Evolutionary conservation across 345 rosid species (phyloP).

Genomic region (Toxicodendron radicans): DNA sequence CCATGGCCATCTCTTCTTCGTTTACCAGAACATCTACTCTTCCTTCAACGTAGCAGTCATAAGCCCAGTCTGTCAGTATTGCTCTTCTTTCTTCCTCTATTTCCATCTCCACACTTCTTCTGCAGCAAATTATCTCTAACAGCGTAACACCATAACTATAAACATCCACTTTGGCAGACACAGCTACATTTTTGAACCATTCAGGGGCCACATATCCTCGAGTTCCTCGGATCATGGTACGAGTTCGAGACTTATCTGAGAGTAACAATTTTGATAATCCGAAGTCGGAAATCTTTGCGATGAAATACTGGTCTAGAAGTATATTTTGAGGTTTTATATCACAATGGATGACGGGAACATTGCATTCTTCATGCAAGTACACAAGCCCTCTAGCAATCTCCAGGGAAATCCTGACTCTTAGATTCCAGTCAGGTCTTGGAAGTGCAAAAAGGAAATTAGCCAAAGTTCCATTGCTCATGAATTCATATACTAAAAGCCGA

Average conservation of each 20-base stretch:
- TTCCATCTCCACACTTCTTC: slow-evolving; percentile 15
- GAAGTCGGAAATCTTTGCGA: slow-evolving; percentile 14
- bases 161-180: slow-evolving; percentile 33
- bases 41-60: slow-evolving; percentile 17
- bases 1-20: slow-evolving; percentile 13
- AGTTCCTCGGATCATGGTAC: slow-evolving; percentile 22
- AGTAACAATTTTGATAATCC: slow-evolving; percentile 16
- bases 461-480: slow-evolving; percentile 25
- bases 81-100: not conserved
- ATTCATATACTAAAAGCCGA: slow-evolving; percentile 25
- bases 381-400: slow-evolving; percentile 27
- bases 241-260: slow-evolving; percentile 9
- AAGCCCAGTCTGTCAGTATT: slow-evolving; percentile 26
- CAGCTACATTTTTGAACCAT: slow-evolving; percentile 25
- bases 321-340: slow-evolving; percentile 26
- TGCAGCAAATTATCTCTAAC: slow-evolving; percentile 27
- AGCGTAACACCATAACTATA: slow-evolving; percentile 33
- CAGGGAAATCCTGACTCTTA: slow-evolving; percentile 22
- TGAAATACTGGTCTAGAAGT: slow-evolving; percentile 10
- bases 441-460: slow-evolving; percentile 16
- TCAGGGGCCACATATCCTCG: slow-evolving; percentile 28
- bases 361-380: slow-evolving; percentile 30
- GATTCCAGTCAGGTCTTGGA: slow-evolving; percentile 24
- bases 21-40: slow-evolving; percentile 15
- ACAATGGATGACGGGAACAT: slow-evolving; percentile 9